A percentile compares a stretch with the other conserved stretches of the same genome.
These are phyloP conservation scores for Amauroascus niger DNA, from an alignment of 2,329 filamentous ascomycete genomes.

Conservation along the genomic window DNA sequence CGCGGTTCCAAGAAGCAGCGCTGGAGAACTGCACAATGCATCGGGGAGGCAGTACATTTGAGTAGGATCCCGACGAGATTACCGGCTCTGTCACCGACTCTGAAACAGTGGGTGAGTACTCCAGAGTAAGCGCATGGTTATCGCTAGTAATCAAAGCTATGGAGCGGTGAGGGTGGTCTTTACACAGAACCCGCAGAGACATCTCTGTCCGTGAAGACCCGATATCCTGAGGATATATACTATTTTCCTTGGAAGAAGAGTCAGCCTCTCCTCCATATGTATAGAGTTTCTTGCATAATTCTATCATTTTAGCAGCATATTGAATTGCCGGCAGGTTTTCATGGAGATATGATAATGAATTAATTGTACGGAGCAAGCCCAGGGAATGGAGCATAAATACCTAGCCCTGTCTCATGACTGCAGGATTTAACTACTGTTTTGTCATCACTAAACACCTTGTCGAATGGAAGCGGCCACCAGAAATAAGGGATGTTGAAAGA, in stretches of 20 bases:
- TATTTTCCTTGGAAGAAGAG: neutral
- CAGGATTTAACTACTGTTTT: too few relatives aligned
- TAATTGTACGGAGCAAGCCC: neutral
- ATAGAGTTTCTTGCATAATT: neutral
- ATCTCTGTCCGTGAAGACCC: constrained; percentile 25
- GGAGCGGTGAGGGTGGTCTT: constrained; percentile 75
- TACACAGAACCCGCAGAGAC: constrained; percentile 70
- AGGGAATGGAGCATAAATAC: too few relatives aligned
- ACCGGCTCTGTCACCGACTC: constrained; percentile 45
- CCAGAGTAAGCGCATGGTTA: constrained; percentile 73
- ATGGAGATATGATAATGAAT: neutral
- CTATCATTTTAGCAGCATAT: neutral
- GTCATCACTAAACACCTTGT: too few relatives aligned
- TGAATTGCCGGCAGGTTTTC: neutral
- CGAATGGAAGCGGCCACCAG: too few relatives aligned
- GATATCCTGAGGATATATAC: neutral
- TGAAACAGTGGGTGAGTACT: constrained; percentile 59
- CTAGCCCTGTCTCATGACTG: too few relatives aligned
- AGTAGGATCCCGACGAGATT: constrained; percentile 36
- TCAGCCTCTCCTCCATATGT: neutral
- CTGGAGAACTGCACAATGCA: constrained; percentile 85
- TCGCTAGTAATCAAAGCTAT: constrained; percentile 69
- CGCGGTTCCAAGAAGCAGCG: constrained; percentile 54
- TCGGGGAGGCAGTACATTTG: constrained; percentile 40
- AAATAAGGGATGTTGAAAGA: too few relatives aligned